Conservation (phyloP, 2,329 filamentous ascomycete genomes). For the Talaromyces islandicus region DNA sequence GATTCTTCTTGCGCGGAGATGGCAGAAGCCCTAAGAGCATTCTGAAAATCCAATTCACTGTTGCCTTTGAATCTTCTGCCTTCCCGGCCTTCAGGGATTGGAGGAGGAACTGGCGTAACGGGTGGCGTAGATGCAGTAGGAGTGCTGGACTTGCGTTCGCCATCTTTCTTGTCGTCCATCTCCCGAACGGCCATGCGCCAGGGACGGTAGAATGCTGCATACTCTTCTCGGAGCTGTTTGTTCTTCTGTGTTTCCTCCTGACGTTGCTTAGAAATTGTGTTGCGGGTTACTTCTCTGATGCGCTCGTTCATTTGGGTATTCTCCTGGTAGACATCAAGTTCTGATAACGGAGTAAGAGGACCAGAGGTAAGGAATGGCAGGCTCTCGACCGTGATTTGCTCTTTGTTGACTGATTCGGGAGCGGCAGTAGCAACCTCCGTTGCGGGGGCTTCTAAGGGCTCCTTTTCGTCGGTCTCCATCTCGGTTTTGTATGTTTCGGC, state of each 20-base stretch:
- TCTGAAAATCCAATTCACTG: constrained; percentile 45
- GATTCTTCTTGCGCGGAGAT: constrained; percentile 44
- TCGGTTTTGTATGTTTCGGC: constrained; percentile 14
- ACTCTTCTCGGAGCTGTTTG: constrained; percentile 34
- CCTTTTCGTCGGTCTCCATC: constrained; percentile 17
- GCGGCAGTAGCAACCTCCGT: constrained; percentile 7
- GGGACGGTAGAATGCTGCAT: constrained; percentile 35
- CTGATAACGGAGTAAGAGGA: constrained; percentile 38
- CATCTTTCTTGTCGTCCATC: constrained; percentile 37
- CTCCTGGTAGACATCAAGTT: constrained; percentile 40
- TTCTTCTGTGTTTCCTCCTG: constrained; percentile 35
- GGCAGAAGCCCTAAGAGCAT: constrained; percentile 42
- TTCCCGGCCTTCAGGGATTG: constrained; percentile 23
- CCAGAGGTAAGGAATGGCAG: constrained; percentile 42
- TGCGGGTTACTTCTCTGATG: constrained; percentile 33
- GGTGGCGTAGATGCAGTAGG: constrained; percentile 31
- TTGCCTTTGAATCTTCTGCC: constrained; percentile 42
- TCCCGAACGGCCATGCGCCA: constrained; percentile 41
- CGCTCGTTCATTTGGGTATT: constrained; percentile 31
- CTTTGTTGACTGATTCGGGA: constrained; percentile 12
- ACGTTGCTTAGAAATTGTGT: constrained; percentile 33
- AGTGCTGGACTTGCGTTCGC: constrained; percentile 27
- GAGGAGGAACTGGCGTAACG: constrained; percentile 24
- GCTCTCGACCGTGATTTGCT: constrained; percentile 34
- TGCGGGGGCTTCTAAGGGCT: constrained; percentile 7